Base-by-base conservation (phyloP, 2,329 filamentous ascomycete species). In the Aspergillus brunneoviolaceus region DNA sequence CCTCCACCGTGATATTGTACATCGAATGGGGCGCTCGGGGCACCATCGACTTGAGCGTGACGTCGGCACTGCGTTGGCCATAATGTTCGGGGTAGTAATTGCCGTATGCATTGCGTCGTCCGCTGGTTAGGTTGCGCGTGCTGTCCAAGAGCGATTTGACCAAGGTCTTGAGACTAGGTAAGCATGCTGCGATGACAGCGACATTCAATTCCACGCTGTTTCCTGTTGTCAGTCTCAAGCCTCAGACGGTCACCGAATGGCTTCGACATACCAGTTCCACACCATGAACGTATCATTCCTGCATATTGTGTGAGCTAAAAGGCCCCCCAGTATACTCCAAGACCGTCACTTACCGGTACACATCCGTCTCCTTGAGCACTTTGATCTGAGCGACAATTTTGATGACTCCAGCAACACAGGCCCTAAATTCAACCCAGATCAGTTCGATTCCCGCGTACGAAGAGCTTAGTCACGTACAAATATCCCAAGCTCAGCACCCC, bases 401-500 rank as follows among this genome's bases (percentile, higher is more conserved):
- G 35, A 78, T 67, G 27, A 77, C 70, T 16, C 77, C 77, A 57
- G 79, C 72, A 2, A 68, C 71, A 23, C 79, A 76, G 7, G 78
- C 77, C 7, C 76, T 78, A 27, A 23, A 48, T 33, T 23, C 14
- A 29, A 1, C 11, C 5, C 10, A 14, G 33, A 19, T 19, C 0
- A 54, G 11, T 31, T 31, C 33, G 5, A 16, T 6, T 4, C 45
- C 5, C 7, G 12, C 6, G 29, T 11, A 14, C 14, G 1, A 14
- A 35, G 11, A 45, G 39, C 16, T 3, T 19, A 2, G 16, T n/a
- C 5, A 65, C 74, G 33, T 63, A 77, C 76, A 79, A 66, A 60
- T 79, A 80, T 31, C 79, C 80, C 21, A 81, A 67, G 51, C 76
- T 76, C 4, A 81, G 67, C 56, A 82, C 75, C 1, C 63, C 69